These are phyloP conservation scores for Tuber aestivum DNA, from an alignment of 495 filamentous ascomycete species.

Conservation along the genomic window DNA sequence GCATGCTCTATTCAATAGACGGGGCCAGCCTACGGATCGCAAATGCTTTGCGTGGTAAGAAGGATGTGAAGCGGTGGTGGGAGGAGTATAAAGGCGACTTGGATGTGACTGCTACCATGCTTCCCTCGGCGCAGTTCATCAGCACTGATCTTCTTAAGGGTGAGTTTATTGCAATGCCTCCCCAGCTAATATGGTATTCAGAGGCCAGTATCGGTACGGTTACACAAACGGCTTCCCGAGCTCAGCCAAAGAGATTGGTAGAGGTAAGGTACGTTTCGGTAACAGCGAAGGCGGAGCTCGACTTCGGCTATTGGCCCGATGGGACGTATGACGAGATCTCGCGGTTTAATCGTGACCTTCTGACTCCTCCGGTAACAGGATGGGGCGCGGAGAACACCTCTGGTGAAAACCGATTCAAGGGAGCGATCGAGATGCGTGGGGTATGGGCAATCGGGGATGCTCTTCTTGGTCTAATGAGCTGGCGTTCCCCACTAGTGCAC, in stretches of 20 bases:
- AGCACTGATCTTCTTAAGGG: background rate
- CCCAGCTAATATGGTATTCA: background rate
- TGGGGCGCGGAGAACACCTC: background rate
- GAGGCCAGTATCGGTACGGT: background rate
- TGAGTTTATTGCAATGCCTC: background rate
- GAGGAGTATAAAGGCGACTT: background rate
- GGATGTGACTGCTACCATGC: background rate
- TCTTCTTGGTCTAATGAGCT: conserved; percentile 1
- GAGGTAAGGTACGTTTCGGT: background rate
- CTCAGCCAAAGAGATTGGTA: background rate
- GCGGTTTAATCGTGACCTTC: background rate
- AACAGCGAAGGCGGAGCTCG: background rate
- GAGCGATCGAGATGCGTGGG: background rate
- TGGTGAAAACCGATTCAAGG: background rate
- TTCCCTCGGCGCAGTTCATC: background rate
- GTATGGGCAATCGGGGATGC: conserved; percentile 2
- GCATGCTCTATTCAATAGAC: background rate
- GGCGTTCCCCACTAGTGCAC: conserved; percentile 3
- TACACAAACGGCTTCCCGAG: too few species aligned
- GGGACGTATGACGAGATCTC: background rate
- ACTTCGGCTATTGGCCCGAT: background rate
- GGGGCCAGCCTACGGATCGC: background rate
- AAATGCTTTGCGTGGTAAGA: background rate
- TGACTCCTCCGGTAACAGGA: background rate
- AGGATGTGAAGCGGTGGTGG: background rate